Evolutionary conservation across 192 early-diverging fungal genomes (phyloP).

Genomic region (Spizellomyces sp.): DNA sequence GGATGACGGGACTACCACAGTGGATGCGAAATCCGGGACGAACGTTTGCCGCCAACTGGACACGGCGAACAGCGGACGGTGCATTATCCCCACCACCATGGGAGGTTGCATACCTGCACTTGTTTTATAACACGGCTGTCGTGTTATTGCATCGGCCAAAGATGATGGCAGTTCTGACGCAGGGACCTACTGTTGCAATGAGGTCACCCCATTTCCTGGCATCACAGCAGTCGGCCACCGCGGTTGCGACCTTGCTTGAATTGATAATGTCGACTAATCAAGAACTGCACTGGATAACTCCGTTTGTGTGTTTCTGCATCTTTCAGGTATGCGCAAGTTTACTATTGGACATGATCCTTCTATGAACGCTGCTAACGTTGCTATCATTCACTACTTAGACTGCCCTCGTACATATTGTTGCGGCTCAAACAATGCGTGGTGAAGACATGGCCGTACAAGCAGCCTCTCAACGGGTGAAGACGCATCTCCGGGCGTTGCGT

Average conservation of each 20-base stretch:
- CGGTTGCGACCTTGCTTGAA: slow-evolving; percentile 19
- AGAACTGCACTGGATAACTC: slow-evolving; percentile 31
- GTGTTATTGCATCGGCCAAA: slow-evolving; percentile 32
- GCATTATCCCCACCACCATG: slow-evolving; percentile 20
- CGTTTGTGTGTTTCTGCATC: slow-evolving; percentile 38
- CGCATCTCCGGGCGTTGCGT: slow-evolving; percentile 22
- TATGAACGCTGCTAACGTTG: not conserved
- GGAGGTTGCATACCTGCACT: slow-evolving; percentile 35
- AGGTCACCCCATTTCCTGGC: slow-evolving; percentile 21
- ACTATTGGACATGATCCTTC: not conserved
- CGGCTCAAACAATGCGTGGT: slow-evolving; percentile 31
- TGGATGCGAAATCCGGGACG: slow-evolving; percentile 26
- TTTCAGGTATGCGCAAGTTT: slow-evolving; percentile 24
- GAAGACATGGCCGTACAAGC: slow-evolving; percentile 5
- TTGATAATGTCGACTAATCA: slow-evolving; percentile 29
- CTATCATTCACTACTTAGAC: slow-evolving; percentile 5
- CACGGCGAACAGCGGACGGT: not conserved
- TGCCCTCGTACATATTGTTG: slow-evolving; percentile 31
- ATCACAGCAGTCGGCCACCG: slow-evolving; percentile 12
- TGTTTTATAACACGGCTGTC: slow-evolving; percentile 24
- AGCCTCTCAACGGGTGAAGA: slow-evolving; percentile 10
- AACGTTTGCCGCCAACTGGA: slow-evolving; percentile 36
- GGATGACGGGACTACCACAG: slow-evolving; percentile 15
- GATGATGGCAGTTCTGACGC: slow-evolving; percentile 28
- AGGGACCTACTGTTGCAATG: slow-evolving; percentile 7